Evolutionary conservation across 495 filamentous ascomycete species (phyloP).

Genomic region (Penicillium canariense): DNA sequence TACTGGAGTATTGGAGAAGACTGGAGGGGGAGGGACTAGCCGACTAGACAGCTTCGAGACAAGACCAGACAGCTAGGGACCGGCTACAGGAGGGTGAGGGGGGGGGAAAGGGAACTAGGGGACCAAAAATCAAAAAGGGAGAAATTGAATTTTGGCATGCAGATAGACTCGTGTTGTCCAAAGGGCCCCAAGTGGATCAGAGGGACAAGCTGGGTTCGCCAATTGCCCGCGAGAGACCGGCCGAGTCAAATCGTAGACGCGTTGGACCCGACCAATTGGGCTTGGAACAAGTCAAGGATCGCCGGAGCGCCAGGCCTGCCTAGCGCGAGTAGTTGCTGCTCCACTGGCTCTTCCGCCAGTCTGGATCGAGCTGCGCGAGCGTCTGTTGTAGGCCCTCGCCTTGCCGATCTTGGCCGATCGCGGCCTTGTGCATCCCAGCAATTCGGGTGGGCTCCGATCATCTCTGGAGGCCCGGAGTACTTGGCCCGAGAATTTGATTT

Average conservation of each 20-base stretch:
- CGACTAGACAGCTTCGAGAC: neutral
- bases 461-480: neutral
- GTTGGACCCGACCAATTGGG: slow-evolving; percentile 1
- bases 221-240: too few relatives aligned
- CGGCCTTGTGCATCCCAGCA: slow-evolving; percentile 17
- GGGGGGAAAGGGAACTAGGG: neutral
- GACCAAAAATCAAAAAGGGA: too few relatives aligned
- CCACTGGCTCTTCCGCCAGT: neutral
- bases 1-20: neutral
- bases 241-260: slow-evolving; percentile 4
- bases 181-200: slow-evolving; percentile 1
- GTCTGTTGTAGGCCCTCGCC: neutral
- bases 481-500: neutral
- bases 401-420: slow-evolving; percentile 7
- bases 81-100: neutral
- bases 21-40: neutral
- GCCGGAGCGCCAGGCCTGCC: neutral
- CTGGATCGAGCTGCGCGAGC: neutral
- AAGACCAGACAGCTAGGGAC: neutral
- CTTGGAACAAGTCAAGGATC: slow-evolving; percentile 2
- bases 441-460: slow-evolving; percentile 16
- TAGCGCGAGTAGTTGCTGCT: neutral
- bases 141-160: neutral
- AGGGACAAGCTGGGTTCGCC: neutral
- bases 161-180: slow-evolving; percentile 14